Evolutionary conservation across 2,329 filamentous ascomycete species (phyloP).

Genomic region (Pseudopyricularia cyperi): DNA sequence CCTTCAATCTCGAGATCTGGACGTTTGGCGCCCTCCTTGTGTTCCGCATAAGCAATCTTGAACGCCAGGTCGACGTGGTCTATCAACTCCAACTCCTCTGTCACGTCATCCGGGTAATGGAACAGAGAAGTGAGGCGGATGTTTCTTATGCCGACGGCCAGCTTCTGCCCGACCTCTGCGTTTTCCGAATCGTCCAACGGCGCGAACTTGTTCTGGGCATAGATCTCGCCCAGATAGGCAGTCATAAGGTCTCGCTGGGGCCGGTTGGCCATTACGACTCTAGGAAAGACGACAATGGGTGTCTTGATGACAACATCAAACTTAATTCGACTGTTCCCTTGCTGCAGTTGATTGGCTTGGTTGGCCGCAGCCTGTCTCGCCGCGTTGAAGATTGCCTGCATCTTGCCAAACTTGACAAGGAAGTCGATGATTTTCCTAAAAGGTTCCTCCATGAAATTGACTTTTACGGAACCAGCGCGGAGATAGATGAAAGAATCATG

Average conservation of each 20-base stretch:
- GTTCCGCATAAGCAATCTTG: constrained; percentile 82
- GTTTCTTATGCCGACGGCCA: constrained; percentile 83
- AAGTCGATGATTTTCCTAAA: constrained; percentile 98
- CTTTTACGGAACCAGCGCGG: constrained; percentile 84
- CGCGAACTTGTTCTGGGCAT: constrained; percentile 85
- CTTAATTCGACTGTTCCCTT: constrained; percentile 79
- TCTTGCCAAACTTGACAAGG: constrained; percentile 96
- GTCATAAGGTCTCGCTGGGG: constrained; percentile 72
- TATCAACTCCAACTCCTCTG: constrained; percentile 89
- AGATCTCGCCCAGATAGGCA: constrained; percentile 93
- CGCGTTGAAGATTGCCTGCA: constrained; percentile 98
- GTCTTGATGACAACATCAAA: constrained; percentile 91
- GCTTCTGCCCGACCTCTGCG: constrained; percentile 70
- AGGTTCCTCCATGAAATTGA: constrained; percentile 94
- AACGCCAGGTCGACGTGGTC: constrained; percentile 94
- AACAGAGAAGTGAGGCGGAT: constrained; percentile 84
- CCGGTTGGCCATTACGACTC: constrained; percentile 56
- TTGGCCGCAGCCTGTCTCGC: constrained; percentile 88
- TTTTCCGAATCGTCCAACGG: constrained; percentile 66
- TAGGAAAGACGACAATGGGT: constrained; percentile 89
- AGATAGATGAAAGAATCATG: constrained; percentile 89
- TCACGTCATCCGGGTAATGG: constrained; percentile 57
- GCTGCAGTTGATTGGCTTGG: constrained; percentile 85
- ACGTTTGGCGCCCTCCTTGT: constrained; percentile 60
- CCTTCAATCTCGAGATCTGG: constrained; percentile 89